Evolutionary conservation across 306 rosid species (phyloP).

Genomic region (Lupinus albus): DNA sequence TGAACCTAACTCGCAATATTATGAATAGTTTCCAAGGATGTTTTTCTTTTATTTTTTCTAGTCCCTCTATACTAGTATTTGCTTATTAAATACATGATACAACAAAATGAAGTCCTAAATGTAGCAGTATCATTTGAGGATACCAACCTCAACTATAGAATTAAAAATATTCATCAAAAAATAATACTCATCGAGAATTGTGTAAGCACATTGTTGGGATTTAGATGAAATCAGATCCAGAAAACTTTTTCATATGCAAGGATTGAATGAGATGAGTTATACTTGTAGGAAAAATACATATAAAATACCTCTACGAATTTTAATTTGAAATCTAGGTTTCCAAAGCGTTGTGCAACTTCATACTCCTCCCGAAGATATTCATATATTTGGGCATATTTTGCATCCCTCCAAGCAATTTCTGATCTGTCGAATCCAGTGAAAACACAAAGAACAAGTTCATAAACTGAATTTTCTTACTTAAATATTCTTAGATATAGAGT

Average conservation of each 20-base stretch:
- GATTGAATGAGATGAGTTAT: conserved; percentile 28
- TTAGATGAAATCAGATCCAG: no score
- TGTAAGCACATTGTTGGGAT: background rate
- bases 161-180: background rate
- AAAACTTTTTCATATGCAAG: conserved; percentile 25
- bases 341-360: conserved; percentile 93
- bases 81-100: background rate
- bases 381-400: conserved; percentile 84
- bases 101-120: conserved; percentile 3
- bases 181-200: conserved; percentile 8
- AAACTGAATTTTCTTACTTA: conserved; percentile 16
- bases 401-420: conserved; percentile 98
- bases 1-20: background rate
- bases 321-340: conserved; percentile 87
- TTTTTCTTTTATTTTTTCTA: background rate
- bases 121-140: background rate
- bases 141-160: conserved; percentile 13
- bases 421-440: conserved; percentile 65
- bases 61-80: conserved; percentile 5
- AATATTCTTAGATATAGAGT: conserved; percentile 12
- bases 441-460: conserved; percentile 33
- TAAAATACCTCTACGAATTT: conserved; percentile 83
- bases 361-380: conserved; percentile 90
- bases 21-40: conserved; percentile 12
- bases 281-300: background rate